Percentiles rank a stretch among this genome's conserved stretches.
Evolutionary conservation across 108 stramenopile species (phyloP).

Genomic region (Cyclotella cryptica): DNA sequence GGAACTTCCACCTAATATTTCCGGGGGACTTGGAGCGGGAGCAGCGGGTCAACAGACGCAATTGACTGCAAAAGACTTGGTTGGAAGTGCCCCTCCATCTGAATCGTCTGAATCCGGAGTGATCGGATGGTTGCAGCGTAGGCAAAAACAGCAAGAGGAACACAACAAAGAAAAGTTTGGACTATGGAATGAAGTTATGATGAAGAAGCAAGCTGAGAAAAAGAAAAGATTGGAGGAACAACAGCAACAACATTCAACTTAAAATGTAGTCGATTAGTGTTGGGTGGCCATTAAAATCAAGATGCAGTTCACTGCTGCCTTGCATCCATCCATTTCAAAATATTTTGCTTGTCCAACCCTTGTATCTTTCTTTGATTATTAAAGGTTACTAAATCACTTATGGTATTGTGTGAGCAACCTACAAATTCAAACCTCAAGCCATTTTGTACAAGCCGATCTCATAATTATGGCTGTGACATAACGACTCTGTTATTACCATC

Average conservation of each 20-base stretch:
- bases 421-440: too few species aligned
- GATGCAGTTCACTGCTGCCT: too few species aligned
- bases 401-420: too few species aligned
- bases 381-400: too few species aligned
- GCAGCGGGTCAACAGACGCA: conserved; percentile 43
- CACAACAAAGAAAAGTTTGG: conserved; percentile 82
- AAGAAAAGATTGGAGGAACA: conserved; percentile 53
- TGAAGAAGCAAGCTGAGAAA: conserved; percentile 77
- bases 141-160: conserved; percentile 86
- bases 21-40: conserved; percentile 19
- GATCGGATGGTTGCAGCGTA: conserved; percentile 80
- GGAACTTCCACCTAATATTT: conserved; percentile 61
- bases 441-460: too few species aligned
- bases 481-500: too few species aligned
- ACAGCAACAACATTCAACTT: conserved; percentile 28
- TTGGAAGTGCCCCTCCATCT: conserved; percentile 71
- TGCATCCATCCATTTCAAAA: too few species aligned
- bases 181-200: conserved; percentile 93
- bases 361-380: too few species aligned
- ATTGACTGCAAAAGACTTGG: conserved; percentile 87
- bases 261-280: conserved; percentile 1
- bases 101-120: conserved; percentile 52
- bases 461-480: too few species aligned
- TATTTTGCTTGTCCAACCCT: too few species aligned
- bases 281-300: background rate